phyloP scores from a whole-genome alignment of 108 stramenopile species.

The Chaetoceros muelleri region DNA sequence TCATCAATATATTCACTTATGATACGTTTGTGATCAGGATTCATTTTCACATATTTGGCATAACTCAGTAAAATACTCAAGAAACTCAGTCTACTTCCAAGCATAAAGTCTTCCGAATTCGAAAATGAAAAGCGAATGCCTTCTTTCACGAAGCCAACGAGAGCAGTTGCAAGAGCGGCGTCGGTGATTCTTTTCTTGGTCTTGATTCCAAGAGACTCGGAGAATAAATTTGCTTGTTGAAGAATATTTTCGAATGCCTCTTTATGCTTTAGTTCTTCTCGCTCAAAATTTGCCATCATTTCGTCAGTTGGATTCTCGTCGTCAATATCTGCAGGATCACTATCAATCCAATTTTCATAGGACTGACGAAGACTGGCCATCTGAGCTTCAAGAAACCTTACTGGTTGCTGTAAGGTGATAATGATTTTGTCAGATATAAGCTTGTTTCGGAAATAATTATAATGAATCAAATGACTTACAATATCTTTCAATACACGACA shows the following conservation, averaged over 20 bases:
- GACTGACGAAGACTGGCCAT: slow-evolving; percentile 70
- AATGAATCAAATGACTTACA: too few relatives aligned
- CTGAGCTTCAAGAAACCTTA: slow-evolving; percentile 75
- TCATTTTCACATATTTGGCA: slow-evolving; percentile 2
- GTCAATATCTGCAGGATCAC: slow-evolving; percentile 54
- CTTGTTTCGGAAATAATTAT: not conserved
- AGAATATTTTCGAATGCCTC: slow-evolving; percentile 36
- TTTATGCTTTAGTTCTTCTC: slow-evolving; percentile 37
- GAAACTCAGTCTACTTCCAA: slow-evolving; percentile 73
- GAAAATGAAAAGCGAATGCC: slow-evolving; percentile 77
- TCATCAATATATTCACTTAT: slow-evolving; percentile 29
- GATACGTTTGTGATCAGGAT: not conserved
- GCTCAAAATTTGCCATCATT: slow-evolving; percentile 52
- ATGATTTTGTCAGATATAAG: slow-evolving; percentile 1
- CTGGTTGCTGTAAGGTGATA: too few relatives aligned
- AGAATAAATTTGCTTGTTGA: slow-evolving; percentile 49
- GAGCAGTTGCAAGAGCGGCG: slow-evolving; percentile 33
- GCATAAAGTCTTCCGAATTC: slow-evolving; percentile 32
- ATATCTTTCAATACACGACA: slow-evolving; percentile 49
- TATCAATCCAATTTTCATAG: slow-evolving; percentile 66
- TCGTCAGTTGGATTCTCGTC: slow-evolving; percentile 56
- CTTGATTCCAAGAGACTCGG: slow-evolving; percentile 59
- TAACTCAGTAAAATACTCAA: slow-evolving; percentile 52
- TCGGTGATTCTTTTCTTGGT: slow-evolving; percentile 26
- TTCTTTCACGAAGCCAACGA: slow-evolving; percentile 64